A percentile compares a stretch with the other conserved stretches of the same genome.
Conservation (phyloP, 139 green algal species). For the Auxenochlorella pyrenoidosa region DNA sequence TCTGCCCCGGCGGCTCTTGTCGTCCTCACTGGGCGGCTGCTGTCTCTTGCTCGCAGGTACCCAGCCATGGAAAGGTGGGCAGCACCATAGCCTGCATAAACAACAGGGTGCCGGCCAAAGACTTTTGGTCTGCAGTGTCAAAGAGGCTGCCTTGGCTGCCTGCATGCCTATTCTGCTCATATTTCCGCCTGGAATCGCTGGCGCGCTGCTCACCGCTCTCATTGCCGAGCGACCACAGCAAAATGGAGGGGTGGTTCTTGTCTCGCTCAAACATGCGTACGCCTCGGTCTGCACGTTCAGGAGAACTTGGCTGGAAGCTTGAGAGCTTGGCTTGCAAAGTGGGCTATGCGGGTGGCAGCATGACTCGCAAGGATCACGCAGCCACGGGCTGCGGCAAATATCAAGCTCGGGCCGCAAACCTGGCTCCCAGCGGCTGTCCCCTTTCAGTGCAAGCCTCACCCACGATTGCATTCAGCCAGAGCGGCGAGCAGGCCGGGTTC, state of each 20-base stretch:
- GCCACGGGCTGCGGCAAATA: not conserved
- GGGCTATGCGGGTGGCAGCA: not conserved
- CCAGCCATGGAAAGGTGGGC: constrained; percentile 77
- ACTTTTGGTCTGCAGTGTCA: not conserved
- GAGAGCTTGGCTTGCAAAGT: not conserved
- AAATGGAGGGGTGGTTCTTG: constrained; percentile 90
- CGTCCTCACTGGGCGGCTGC: constrained; percentile 76
- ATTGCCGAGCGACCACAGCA: constrained; percentile 97
- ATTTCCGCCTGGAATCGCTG: not conserved
- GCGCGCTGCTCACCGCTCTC: constrained; percentile 64
- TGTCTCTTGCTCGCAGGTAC: constrained; percentile 61
- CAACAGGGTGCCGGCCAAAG: not conserved
- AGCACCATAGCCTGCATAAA: constrained; percentile 73
- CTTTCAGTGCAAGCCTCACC: not conserved
- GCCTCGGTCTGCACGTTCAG: constrained; percentile 56
- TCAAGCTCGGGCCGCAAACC: not conserved
- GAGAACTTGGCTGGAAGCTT: not conserved
- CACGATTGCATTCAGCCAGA: constrained; percentile 82
- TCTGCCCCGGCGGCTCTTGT: not conserved
- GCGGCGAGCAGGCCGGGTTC: constrained; percentile 72
- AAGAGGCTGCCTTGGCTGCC: not conserved
- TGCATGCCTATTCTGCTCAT: not conserved
- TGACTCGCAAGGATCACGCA: not conserved
- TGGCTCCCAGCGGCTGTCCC: no score
- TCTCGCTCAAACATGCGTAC: constrained; percentile 87